Base-by-base conservation (phyloP, 176 grass and related monocot species). In the Triticum dicoccoides region DNA sequence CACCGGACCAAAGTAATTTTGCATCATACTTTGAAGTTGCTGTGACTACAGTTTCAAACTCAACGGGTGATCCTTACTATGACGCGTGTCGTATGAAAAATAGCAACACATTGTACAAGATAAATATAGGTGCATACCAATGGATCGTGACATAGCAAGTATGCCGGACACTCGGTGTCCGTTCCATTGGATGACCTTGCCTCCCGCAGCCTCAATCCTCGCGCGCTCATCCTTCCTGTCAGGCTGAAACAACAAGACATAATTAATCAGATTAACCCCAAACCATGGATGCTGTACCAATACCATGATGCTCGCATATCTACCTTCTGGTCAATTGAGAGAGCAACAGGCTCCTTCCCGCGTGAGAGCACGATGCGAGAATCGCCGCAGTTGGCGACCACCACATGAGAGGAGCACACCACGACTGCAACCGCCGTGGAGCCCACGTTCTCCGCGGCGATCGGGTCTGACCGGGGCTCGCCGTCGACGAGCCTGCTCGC, bases 261-360 rank as follows among this genome's bases (percentile, higher is more conserved):
- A 20, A 29, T 67, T 10, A 18, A 29, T 67, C 8, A 21, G 69
- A 77, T 5, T 73, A 63, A 8, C 44, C 42, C 27, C 23, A 11
- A 0, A 27, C 11, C 35, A 4, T 47, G 27, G 39, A 81, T 3
- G 10, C 17, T 12, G 23, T 0, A 52, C 15, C 41, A 11, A 18
- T 0, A 63, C 17, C 13, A 37, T 4, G 18, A 25, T 8, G 39
- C 34, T 11, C 77, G 74, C 3, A 14, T 4, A 8, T 39, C 77
- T 82, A 93, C 94, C 90, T 96, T 96, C 63, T 96, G 94, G 89
- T 96, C 94, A 47, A 93, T 88, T 1, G 94, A 96, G 61, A 91
- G 29, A 5, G 82, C 25, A 10, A 96, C 69, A 0, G 94, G 89
- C 61, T 93, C 86, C 73, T 96, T 96, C 67, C 87, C 84, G 7